A percentile compares a stretch with the other conserved stretches of the same genome.
Conservation (phyloP, 78 protist species). For the Trichosphaerium sp. region DNA sequence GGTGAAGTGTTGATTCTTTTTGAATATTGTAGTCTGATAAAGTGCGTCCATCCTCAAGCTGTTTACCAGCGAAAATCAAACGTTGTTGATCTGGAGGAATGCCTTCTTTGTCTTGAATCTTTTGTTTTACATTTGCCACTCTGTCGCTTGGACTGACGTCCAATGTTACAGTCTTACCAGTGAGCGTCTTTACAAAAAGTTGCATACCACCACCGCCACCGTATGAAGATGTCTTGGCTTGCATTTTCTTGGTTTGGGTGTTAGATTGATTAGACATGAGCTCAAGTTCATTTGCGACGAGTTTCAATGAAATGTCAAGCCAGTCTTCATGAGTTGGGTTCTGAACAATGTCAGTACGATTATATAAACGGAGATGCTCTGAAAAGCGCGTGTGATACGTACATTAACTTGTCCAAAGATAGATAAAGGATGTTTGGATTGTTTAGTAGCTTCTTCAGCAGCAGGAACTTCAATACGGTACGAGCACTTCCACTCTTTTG, state of each 20-base stretch:
- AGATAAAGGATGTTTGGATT: too few relatives aligned
- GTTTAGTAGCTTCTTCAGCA: neutral
- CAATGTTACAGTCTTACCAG: conserved; percentile 57
- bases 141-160: conserved; percentile 25
- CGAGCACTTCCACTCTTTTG: neutral
- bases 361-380: too few relatives aligned
- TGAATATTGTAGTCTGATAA: conserved; percentile 80
- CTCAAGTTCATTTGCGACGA: neutral
- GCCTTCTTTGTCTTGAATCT: too few relatives aligned
- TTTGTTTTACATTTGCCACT: conserved; percentile 38
- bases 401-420: neutral
- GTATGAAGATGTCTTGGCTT: too few relatives aligned
- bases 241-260: too few relatives aligned
- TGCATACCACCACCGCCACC: conserved; percentile 27
- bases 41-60: conserved; percentile 73
- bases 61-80: conserved; percentile 72
- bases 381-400: too few relatives aligned
- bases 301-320: neutral
- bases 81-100: too few relatives aligned
- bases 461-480: neutral
- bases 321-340: neutral
- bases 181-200: conserved; percentile 55
- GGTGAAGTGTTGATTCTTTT: conserved; percentile 75
- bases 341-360: neutral
- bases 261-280: neutral